Base-by-base conservation (phyloP, 2,329 filamentous ascomycete species). In the Colletotrichum aenigma region DNA sequence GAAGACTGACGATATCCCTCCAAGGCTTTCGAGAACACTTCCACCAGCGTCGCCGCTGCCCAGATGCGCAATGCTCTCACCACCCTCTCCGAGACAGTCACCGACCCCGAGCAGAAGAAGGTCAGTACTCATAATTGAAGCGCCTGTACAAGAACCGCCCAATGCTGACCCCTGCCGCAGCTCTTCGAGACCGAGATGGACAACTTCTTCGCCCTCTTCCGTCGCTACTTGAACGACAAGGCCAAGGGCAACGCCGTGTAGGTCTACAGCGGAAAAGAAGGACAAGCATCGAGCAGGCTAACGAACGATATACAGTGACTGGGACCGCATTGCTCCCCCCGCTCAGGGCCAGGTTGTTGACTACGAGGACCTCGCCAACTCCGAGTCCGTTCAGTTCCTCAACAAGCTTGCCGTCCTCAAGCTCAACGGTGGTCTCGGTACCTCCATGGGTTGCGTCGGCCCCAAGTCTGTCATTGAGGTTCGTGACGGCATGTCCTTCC, bases 391-490 rank as follows among this genome's bases (percentile, higher is more conserved):
- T 78, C 93, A 95, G 83, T 98, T 98, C 91, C 92, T 99, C 80
- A 98, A 93, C 91, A 99, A 99, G 90, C 92, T 99, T 77, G 97
- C 97, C 58, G 97, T 99, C 65, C 93, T 99, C 85, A 99, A 99
- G 94, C 94, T 99, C 84, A 99, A 99, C 84, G 97, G 97, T 91
- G 97, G 97, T 90, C 93, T 99, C 66, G 97, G 97, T 92, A 99
- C 97, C 81, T 99, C 97, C 71, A 99, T 99, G 97, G 97, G 97
- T 83, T 99, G 97, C 82, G 97, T 99, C 82, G 97, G 97, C 78
- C 97, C 97, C 87, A 99, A 99, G 91, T 99, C 97, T 62, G 97
- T 99, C 84, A 99, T 99, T 81, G 97, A 99, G 87, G 97, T 99
- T 85, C 96, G 97, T 87, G 97, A 99, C 82, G 97, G 97, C 92